Evolutionary conservation across 805 yeast species (phyloP).

Genomic region (Zygosaccharomyces bisporus): DNA sequence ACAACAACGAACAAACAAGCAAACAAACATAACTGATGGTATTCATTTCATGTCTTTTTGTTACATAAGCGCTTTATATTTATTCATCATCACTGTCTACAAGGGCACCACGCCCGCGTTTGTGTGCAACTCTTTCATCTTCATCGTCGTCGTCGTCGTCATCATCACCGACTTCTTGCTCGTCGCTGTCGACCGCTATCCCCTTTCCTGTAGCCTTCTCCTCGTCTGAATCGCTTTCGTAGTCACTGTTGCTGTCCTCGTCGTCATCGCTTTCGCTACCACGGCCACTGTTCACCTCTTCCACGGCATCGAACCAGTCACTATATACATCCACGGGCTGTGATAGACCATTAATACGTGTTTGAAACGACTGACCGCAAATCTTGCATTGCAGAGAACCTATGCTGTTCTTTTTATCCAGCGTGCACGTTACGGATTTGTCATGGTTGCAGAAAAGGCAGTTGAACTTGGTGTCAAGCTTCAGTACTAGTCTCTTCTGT

Average conservation of each 20-base stretch:
- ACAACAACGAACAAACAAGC: not conserved
- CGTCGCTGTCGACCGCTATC: slow-evolving; percentile 22
- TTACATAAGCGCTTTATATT: slow-evolving; percentile 2
- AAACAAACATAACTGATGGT: not conserved
- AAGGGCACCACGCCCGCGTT: slow-evolving; percentile 17
- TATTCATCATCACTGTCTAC: slow-evolving; percentile 28
- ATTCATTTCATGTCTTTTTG: not conserved
- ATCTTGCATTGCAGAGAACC: slow-evolving; percentile 87
- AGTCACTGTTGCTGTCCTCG: slow-evolving; percentile 34
- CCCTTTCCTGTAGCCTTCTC: slow-evolving; percentile 27
- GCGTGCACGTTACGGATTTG: slow-evolving; percentile 77
- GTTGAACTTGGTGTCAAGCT: slow-evolving; percentile 75
- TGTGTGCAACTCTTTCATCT: slow-evolving; percentile 11
- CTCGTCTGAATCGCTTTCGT: slow-evolving; percentile 37
- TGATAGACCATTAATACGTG: slow-evolving; percentile 68
- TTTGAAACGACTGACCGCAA: slow-evolving; percentile 91
- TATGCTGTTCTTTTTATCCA: slow-evolving; percentile 81
- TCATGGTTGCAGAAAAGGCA: slow-evolving; percentile 96
- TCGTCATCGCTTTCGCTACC: slow-evolving; percentile 36
- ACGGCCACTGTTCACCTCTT: slow-evolving; percentile 48
- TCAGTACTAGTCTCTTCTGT: slow-evolving; percentile 70
- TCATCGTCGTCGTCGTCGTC: slow-evolving; percentile 31
- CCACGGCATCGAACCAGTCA: slow-evolving; percentile 97
- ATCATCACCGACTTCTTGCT: slow-evolving; percentile 23
- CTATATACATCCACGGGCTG: slow-evolving; percentile 94